Conservation (phyloP, 179 eudicot species). For the Camellia oleifera region DNA sequence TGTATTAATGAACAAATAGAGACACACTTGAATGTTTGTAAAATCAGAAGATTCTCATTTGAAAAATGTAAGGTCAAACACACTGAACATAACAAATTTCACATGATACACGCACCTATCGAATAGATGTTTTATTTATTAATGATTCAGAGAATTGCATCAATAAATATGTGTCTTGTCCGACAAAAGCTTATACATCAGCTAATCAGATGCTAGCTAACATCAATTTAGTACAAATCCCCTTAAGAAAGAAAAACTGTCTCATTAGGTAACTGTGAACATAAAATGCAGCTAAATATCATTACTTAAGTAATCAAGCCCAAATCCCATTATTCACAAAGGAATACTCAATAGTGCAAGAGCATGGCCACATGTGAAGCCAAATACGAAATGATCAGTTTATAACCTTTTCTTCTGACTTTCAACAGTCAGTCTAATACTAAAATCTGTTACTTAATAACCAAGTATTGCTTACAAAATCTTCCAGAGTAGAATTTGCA, state of each 20-base stretch:
- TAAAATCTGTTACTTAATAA: neutral
- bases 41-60: neutral
- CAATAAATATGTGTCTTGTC: neutral
- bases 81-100: neutral
- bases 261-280: neutral
- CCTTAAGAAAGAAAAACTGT: neutral
- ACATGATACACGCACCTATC: neutral
- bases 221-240: neutral
- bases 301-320: neutral
- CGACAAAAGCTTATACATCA: neutral
- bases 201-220: neutral
- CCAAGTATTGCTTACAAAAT: constrained; percentile 61
- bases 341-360: neutral
- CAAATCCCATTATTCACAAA: neutral
- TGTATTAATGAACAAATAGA: neutral
- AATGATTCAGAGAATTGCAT: neutral
- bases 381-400: neutral
- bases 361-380: neutral
- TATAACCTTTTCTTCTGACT: neutral
- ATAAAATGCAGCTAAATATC: neutral
- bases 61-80: neutral
- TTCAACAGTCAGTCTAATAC: neutral
- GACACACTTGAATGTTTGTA: neutral
- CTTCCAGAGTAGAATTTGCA: constrained; percentile 94
- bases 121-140: neutral